A percentile compares a stretch with the other conserved stretches of the same genome.
Evolutionary conservation across 2,329 filamentous ascomycete species (phyloP).

Genomic region (Fusarium sp.): DNA sequence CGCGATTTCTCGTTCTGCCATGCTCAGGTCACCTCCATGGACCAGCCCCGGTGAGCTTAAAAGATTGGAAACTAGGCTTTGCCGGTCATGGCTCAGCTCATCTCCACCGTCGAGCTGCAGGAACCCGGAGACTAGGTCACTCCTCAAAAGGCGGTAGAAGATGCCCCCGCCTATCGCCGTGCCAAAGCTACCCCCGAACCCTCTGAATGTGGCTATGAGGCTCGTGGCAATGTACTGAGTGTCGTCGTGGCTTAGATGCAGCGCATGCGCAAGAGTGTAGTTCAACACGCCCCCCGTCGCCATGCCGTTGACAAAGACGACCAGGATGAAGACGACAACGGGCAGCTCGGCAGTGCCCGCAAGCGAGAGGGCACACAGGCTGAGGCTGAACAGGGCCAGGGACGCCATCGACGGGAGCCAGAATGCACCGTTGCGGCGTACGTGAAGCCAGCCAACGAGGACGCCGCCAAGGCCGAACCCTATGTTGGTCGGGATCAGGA

Average conservation of each 20-base stretch:
- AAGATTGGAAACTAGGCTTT: slow-evolving; percentile 58
- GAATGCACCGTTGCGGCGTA: slow-evolving; percentile 78
- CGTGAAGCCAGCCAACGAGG: slow-evolving; percentile 79
- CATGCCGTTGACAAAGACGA: slow-evolving; percentile 78
- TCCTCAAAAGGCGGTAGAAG: slow-evolving; percentile 72
- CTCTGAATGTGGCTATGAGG: slow-evolving; percentile 82
- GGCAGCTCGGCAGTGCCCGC: slow-evolving; percentile 66
- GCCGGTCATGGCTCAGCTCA: slow-evolving; percentile 49
- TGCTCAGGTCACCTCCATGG: slow-evolving; percentile 55
- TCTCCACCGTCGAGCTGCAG: slow-evolving; percentile 55
- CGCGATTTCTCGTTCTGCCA: slow-evolving; percentile 58
- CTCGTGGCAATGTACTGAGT: slow-evolving; percentile 82
- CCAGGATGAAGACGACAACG: slow-evolving; percentile 65
- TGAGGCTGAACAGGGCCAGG: slow-evolving; percentile 71
- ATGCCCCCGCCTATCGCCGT: slow-evolving; percentile 83
- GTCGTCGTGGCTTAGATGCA: slow-evolving; percentile 75
- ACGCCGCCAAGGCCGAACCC: slow-evolving; percentile 83
- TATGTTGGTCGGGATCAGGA: slow-evolving; percentile 83
- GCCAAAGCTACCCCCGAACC: slow-evolving; percentile 85
- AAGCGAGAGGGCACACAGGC: slow-evolving; percentile 67
- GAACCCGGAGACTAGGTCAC: slow-evolving; percentile 69
- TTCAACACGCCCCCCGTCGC: slow-evolving; percentile 80
- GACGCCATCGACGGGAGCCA: slow-evolving; percentile 73
- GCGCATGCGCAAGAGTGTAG: slow-evolving; percentile 83
- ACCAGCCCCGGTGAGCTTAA: slow-evolving; percentile 65